Evolutionary conservation across 495 filamentous ascomycete genomes (phyloP).

Genomic region (Neurospora sp.): DNA sequence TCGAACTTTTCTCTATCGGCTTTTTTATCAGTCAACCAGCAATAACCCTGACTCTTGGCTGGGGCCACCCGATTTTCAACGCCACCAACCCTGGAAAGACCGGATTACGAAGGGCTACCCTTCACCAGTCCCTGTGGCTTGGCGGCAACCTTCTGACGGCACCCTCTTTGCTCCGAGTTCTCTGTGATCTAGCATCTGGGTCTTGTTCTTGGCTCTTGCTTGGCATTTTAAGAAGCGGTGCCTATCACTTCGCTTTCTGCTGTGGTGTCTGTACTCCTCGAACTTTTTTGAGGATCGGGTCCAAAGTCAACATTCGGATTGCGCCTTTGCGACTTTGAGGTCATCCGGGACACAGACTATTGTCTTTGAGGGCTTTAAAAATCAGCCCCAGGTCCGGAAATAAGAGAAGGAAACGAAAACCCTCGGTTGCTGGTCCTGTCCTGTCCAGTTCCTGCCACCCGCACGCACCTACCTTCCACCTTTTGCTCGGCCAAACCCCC

Average conservation of each 20-base stretch:
- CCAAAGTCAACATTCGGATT: neutral
- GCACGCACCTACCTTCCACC: neutral
- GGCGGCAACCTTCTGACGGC: neutral
- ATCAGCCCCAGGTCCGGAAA: neutral
- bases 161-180: neutral
- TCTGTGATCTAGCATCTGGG: neutral
- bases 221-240: neutral
- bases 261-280: neutral
- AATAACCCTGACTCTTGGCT: neutral
- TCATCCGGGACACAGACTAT: neutral
- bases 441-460: neutral
- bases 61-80: neutral
- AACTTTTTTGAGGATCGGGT: neutral
- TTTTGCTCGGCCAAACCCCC: neutral
- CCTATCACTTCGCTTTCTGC: neutral
- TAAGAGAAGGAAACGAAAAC: neutral
- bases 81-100: neutral
- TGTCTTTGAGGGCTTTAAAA: neutral
- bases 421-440: neutral
- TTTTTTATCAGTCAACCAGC: neutral
- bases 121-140: neutral
- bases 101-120: neutral
- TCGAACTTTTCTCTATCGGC: neutral
- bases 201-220: neutral
- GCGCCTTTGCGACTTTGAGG: neutral